phyloP scores from a whole-genome alignment of 345 rosid genomes.

The Salix udensis region DNA sequence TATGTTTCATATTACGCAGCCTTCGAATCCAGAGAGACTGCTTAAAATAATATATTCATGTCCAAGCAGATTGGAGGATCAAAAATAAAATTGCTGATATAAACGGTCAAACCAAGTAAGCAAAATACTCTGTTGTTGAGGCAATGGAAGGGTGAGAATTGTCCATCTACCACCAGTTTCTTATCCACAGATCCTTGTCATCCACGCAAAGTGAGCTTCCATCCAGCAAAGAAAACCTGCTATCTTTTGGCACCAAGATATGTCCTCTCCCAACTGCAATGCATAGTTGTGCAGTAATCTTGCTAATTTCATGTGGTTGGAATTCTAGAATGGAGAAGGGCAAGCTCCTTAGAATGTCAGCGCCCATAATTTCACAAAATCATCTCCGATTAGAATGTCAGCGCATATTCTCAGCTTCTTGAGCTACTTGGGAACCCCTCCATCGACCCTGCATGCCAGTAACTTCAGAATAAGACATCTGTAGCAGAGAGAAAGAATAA shows the following conservation, averaged over 20 bases:
- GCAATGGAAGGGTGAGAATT: conserved; percentile 71
- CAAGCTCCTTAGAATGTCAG: conserved; percentile 69
- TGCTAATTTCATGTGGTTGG: conserved; percentile 80
- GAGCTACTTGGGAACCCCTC: conserved; percentile 70
- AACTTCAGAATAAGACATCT: conserved; percentile 78
- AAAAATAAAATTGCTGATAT: not conserved
- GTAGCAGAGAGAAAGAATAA: conserved; percentile 59
- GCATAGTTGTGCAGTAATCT: conserved; percentile 79
- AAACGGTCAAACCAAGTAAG: conserved; percentile 68
- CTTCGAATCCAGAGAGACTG: not conserved
- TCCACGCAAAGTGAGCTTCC: conserved; percentile 92
- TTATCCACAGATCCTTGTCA: conserved; percentile 75
- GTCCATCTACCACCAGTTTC: conserved; percentile 86
- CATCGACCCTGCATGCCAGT: conserved; percentile 40
- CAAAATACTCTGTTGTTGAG: conserved; percentile 69
- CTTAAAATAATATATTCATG: not conserved
- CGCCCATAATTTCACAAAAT: conserved; percentile 85
- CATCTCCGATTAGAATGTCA: conserved; percentile 71
- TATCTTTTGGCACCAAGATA: conserved; percentile 67
- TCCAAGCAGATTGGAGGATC: not conserved
- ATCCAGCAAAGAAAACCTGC: conserved; percentile 69
- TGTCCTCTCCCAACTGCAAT: conserved; percentile 77
- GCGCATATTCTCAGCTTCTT: conserved; percentile 85
- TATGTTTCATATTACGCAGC: not conserved
- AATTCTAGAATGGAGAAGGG: conserved; percentile 74